Evolutionary conservation across 352 stramenopile genomes (phyloP).

Genomic region (Thalassiosira livingstoniorum): DNA sequence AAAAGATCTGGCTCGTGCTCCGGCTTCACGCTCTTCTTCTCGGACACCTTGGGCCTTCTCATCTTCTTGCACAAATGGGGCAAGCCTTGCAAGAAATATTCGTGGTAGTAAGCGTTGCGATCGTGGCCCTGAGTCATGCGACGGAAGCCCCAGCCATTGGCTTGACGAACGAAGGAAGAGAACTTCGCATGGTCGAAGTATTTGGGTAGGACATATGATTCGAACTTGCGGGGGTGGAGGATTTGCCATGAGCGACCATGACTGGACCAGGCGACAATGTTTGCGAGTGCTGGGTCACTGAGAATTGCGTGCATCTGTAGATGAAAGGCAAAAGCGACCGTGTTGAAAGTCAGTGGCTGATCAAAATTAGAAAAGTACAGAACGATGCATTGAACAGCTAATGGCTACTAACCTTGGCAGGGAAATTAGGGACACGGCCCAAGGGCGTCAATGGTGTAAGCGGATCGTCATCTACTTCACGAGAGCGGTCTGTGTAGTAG

Average conservation of each 20-base stretch:
- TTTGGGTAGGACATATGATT: constrained; percentile 61
- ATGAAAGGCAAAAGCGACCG: background rate
- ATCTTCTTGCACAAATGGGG: constrained; percentile 64
- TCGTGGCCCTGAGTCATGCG: constrained; percentile 35
- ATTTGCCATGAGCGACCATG: constrained; percentile 60
- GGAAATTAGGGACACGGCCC: constrained; percentile 65
- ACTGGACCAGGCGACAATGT: constrained; percentile 33
- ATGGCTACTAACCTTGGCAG: constrained; percentile 33
- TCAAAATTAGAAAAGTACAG: background rate
- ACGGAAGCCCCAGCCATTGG: constrained; percentile 84
- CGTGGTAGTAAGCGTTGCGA: constrained; percentile 67
- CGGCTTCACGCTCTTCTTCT: constrained; percentile 60
- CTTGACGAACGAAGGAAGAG: constrained; percentile 83
- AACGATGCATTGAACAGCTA: background rate
- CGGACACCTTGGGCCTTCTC: constrained; percentile 57
- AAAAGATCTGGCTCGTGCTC: constrained; percentile 73
- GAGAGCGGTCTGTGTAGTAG: constrained; percentile 64
- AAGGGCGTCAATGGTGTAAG: constrained; percentile 56
- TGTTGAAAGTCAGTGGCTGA: background rate
- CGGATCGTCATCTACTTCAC: constrained; percentile 59
- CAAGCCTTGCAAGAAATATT: constrained; percentile 59
- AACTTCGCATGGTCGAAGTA: constrained; percentile 79
- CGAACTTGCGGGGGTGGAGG: constrained; percentile 67
- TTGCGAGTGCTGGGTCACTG: constrained; percentile 5
- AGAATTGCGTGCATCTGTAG: constrained; percentile 34